These are phyloP conservation scores for Kitagawia praeruptora DNA, from an alignment of 129 eudicot species.

Conservation along the genomic window DNA sequence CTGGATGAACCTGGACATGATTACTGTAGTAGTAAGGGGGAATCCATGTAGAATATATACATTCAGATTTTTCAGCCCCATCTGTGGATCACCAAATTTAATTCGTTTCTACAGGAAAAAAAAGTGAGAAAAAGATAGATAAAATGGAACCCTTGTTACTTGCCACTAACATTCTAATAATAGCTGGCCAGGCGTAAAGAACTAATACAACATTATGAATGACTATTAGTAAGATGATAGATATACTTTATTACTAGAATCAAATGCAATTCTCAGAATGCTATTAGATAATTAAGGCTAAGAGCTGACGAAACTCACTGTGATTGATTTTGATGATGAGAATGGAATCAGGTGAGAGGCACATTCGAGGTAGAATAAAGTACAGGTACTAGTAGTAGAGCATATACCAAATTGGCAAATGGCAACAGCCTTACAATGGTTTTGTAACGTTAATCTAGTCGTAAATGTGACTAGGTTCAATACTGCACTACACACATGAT, in stretches of 20 bases:
- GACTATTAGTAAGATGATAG: too few species aligned
- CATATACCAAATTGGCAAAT: background rate
- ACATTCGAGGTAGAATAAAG: background rate
- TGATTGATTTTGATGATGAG: background rate
- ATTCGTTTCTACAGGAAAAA: too few species aligned
- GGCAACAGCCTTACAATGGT: background rate
- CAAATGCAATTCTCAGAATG: background rate
- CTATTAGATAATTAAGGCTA: background rate
- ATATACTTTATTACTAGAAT: background rate
- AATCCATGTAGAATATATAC: background rate
- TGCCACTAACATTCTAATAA: too few species aligned
- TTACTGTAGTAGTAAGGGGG: background rate
- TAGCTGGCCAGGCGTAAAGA: too few species aligned
- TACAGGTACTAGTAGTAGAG: background rate
- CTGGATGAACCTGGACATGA: background rate
- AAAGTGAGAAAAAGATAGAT: background rate
- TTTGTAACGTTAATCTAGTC: background rate
- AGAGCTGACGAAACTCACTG: background rate
- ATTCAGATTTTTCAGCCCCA: background rate
- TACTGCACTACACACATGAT: background rate
- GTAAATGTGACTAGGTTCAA: background rate
- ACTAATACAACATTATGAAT: too few species aligned
- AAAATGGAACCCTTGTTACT: background rate
- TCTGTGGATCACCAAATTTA: background rate
- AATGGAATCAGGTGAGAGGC: conserved; percentile 1